Conservation (phyloP, 2,329 filamentous ascomycete species). For the Scytalidium sp. region DNA sequence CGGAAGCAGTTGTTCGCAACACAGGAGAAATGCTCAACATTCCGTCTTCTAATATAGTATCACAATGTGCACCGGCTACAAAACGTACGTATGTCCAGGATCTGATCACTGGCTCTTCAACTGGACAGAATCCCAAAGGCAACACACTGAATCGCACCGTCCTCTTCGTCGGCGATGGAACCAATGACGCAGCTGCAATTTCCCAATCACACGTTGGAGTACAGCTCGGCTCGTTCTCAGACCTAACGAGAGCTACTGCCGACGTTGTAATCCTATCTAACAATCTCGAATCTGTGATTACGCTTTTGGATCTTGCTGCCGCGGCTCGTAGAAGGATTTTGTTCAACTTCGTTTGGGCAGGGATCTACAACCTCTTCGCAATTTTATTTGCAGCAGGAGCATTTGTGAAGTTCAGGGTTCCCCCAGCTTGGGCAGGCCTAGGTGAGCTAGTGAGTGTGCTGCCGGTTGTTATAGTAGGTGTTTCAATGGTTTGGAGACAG, state of each 20-base stretch:
- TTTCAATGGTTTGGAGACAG: background rate
- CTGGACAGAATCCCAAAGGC: too few relatives aligned
- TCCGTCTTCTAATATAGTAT: conserved; percentile 12
- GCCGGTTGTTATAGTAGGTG: conserved; percentile 47
- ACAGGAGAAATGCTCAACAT: conserved; percentile 41
- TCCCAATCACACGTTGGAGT: conserved; percentile 69
- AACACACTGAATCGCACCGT: conserved; percentile 44
- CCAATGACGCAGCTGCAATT: conserved; percentile 73
- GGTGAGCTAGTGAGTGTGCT: conserved; percentile 64
- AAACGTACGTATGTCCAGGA: conserved; percentile 19
- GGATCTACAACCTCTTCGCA: conserved; percentile 60
- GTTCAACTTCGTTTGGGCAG: conserved; percentile 63
- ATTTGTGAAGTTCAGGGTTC: conserved; percentile 49
- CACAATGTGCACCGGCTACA: too few relatives aligned
- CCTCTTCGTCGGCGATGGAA: conserved; percentile 74
- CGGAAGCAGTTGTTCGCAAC: conserved; percentile 43
- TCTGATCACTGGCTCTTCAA: background rate
- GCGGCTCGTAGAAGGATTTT: conserved; percentile 39
- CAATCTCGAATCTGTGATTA: conserved; percentile 51
- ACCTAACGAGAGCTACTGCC: conserved; percentile 64
- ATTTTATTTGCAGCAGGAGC: conserved; percentile 58
- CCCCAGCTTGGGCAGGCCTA: conserved; percentile 58
- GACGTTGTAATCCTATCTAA: conserved; percentile 66
- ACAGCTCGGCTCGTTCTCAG: conserved; percentile 59
- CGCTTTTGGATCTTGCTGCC: conserved; percentile 50